These are phyloP conservation scores for Suillus occidentalis DNA, from an alignment of 768 basidiomycete genomes.

Conservation along the genomic window DNA sequence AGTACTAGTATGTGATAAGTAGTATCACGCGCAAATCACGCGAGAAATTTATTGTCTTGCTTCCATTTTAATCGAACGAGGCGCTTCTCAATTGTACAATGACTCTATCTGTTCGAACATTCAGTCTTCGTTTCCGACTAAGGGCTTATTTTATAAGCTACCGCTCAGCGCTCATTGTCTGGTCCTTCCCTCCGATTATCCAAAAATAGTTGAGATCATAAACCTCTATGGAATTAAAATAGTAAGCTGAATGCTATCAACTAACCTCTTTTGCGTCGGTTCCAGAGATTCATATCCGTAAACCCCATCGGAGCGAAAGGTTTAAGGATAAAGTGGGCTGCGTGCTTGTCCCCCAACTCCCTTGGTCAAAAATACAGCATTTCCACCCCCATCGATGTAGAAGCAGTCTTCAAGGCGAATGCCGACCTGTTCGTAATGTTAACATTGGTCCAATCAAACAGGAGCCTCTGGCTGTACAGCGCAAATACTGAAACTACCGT, in stretches of 20 bases:
- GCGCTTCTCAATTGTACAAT: neutral
- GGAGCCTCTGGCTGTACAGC: neutral
- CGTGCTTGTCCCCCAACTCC: constrained; percentile 60
- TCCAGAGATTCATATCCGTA: neutral
- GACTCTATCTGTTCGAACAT: neutral
- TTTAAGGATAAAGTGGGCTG: constrained; percentile 37
- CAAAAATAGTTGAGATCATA: neutral
- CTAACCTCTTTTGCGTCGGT: neutral
- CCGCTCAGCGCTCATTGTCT: neutral
- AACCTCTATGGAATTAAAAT: neutral
- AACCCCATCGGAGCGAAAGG: neutral
- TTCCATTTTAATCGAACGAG: neutral
- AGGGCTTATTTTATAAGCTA: neutral
- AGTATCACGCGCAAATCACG: neutral
- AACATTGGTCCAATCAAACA: constrained; percentile 11
- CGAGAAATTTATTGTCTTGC: neutral
- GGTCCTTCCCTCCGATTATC: neutral
- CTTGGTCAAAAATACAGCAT: constrained; percentile 58
- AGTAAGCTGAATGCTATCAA: neutral
- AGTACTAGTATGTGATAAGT: neutral
- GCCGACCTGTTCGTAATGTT: constrained; percentile 51
- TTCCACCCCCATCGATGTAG: constrained; percentile 57
- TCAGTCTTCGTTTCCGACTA: neutral
- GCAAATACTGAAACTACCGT: constrained; percentile 13
- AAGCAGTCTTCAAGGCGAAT: constrained; percentile 86